A percentile compares a stretch with the other conserved stretches of the same genome.
Conservation (phyloP, 306 rosid species). For the Cucurbita moschata region DNA sequence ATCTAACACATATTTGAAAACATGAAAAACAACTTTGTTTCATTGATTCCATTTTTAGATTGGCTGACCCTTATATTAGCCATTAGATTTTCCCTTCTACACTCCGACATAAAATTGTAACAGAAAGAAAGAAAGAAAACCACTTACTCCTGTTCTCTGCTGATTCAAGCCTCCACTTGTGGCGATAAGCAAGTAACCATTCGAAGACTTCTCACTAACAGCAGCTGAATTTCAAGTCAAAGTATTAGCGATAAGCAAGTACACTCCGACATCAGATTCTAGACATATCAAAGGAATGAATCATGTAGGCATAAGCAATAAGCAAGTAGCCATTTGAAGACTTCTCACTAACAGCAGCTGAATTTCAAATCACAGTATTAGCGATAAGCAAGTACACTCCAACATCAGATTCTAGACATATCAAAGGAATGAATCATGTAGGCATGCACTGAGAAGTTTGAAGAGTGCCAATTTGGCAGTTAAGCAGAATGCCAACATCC, state of each 20-base stretch:
- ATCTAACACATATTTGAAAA: no score
- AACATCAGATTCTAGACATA: neutral
- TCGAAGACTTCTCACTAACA: slow-evolving; percentile 45
- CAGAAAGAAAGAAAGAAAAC: slow-evolving; percentile 9
- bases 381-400: no score
- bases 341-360: slow-evolving; percentile 59
- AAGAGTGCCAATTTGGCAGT: neutral
- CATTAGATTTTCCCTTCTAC: neutral
- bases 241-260: neutral
- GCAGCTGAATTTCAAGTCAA: slow-evolving; percentile 35
- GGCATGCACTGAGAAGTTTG: neutral
- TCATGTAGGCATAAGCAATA: slow-evolving; percentile 28
- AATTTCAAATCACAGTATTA: slow-evolving; percentile 1
- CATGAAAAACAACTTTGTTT: no score
- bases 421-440: neutral
- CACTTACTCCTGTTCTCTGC: slow-evolving; percentile 90
- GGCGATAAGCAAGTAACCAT: slow-evolving; percentile 90
- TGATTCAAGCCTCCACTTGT: slow-evolving; percentile 96
- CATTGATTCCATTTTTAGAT: no score
- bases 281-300: neutral
- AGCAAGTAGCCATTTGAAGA: slow-evolving; percentile 80
- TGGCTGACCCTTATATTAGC: neutral
- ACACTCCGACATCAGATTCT: neutral
- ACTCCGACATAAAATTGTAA: neutral
- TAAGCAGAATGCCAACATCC: neutral